Conservation (phyloP, 2,329 filamentous ascomycete genomes). For the Aureobasidium musti region DNA sequence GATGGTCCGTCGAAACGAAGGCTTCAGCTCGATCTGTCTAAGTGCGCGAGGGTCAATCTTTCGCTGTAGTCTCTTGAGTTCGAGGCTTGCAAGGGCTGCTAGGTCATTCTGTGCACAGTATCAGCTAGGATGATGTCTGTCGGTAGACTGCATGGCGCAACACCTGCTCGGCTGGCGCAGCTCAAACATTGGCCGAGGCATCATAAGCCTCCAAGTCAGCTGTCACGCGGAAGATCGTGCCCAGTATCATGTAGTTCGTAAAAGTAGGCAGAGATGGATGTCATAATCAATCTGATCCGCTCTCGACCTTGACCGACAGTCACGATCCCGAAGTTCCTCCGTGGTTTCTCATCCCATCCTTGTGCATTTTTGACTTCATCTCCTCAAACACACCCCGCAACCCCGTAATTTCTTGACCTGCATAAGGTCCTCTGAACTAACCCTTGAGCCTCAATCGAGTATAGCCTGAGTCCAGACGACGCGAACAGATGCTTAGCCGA, state of each 20-base stretch:
- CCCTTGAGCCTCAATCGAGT: neutral
- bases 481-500: neutral
- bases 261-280: neutral
- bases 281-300: neutral
- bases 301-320: too few species aligned
- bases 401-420: neutral
- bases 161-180: too few species aligned
- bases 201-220: neutral
- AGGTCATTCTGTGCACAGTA: too few species aligned
- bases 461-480: neutral
- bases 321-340: slow-evolving; percentile 7
- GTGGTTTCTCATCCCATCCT: neutral
- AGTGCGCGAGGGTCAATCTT: neutral
- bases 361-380: neutral
- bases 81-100: too few species aligned
- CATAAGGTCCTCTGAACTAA: neutral
- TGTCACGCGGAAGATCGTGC: neutral
- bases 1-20: neutral
- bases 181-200: too few species aligned
- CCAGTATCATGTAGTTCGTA: neutral
- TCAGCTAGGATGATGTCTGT: too few species aligned
- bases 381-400: slow-evolving; percentile 15
- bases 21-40: neutral
- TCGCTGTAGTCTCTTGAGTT: too few species aligned
- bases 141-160: too few species aligned